Conservation (phyloP, 331 rosid species). For the Prunus yedoensis region DNA sequence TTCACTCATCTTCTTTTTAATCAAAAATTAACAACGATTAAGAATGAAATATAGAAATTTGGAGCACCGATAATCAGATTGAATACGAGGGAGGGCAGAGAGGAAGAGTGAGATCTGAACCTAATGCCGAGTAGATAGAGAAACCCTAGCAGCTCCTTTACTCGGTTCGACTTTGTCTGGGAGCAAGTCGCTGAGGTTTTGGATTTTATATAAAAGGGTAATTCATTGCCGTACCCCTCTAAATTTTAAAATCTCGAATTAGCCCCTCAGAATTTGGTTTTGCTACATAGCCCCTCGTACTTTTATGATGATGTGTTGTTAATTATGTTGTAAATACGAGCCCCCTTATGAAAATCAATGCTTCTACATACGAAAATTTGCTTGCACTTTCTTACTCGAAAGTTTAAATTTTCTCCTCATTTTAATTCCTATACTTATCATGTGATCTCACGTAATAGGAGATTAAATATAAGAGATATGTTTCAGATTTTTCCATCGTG, state of each 20-base stretch:
- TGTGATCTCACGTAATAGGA: no score
- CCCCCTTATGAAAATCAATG: no score
- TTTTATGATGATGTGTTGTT: no score
- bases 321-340: no score
- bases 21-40: neutral
- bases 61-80: neutral
- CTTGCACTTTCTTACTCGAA: no score
- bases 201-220: constrained; percentile 2
- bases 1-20: neutral
- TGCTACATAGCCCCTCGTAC: neutral
- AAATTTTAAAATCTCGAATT: neutral
- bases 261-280: neutral
- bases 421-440: no score
- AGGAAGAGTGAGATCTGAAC: constrained; percentile 13
- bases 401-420: no score
- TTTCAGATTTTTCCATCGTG: no score
- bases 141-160: constrained; percentile 33
- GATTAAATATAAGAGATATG: no score
- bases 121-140: constrained; percentile 16
- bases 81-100: neutral
- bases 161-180: constrained; percentile 4
- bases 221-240: constrained; percentile 1
- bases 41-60: neutral
- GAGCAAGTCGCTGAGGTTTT: neutral
- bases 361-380: no score